These are phyloP conservation scores for Solanum ahanhuiri DNA, from an alignment of 257 asterid genomes.

Conservation along the genomic window DNA sequence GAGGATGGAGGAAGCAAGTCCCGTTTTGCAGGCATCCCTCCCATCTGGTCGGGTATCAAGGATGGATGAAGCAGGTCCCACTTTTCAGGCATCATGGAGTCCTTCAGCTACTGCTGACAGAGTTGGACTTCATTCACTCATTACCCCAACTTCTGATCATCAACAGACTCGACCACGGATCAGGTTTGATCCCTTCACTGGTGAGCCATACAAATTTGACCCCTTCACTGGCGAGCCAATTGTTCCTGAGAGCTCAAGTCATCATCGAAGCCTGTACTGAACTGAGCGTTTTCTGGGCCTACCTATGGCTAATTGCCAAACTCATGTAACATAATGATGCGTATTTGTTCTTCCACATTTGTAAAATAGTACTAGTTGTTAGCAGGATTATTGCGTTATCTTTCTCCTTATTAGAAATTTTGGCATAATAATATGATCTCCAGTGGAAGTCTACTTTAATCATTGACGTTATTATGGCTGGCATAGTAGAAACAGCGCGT, in stretches of 20 bases:
- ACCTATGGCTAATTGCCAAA: not conserved
- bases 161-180: conserved; percentile 43
- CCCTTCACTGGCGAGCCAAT: conserved; percentile 94
- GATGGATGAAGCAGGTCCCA: conserved; percentile 16
- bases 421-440: not conserved
- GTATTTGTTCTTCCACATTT: not conserved
- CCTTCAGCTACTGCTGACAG: conserved; percentile 25
- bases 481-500: not conserved
- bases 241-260: conserved; percentile 21
- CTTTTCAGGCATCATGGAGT: conserved; percentile 21
- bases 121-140: conserved; percentile 10
- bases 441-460: not conserved
- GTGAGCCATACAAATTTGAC: conserved; percentile 83
- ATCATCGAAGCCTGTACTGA: not conserved
- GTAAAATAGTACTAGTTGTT: not conserved
- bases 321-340: not conserved
- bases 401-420: not conserved
- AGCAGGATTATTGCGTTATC: not conserved
- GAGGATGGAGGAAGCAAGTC: conserved; percentile 1
- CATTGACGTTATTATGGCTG: not conserved
- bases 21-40: not conserved
- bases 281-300: not conserved
- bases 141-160: conserved; percentile 9
- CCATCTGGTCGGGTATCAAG: not conserved
- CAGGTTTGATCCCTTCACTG: conserved; percentile 79